phyloP scores from a whole-genome alignment of 208 protist genomes.

The Trypanosoma platydactyli region DNA sequence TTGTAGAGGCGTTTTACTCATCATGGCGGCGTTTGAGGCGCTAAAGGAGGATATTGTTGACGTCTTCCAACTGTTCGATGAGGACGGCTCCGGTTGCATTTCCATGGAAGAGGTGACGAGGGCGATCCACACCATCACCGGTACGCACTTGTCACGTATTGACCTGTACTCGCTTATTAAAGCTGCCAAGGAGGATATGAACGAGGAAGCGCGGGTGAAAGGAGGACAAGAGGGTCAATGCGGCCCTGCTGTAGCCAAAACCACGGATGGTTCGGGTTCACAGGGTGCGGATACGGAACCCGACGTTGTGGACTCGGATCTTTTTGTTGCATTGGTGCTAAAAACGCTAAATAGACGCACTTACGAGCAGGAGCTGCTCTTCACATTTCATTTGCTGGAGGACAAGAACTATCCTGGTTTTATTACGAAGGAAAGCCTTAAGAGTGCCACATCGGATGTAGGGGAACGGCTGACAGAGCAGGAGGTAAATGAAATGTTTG shows the following conservation, averaged over 20 bases:
- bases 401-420: slow-evolving; percentile 76
- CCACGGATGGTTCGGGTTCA: neutral
- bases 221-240: slow-evolving; percentile 4
- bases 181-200: slow-evolving; percentile 37
- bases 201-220: slow-evolving; percentile 26
- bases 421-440: slow-evolving; percentile 82
- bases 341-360: slow-evolving; percentile 62
- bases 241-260: neutral
- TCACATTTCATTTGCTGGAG: slow-evolving; percentile 73
- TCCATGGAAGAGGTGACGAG: slow-evolving; percentile 54
- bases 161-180: slow-evolving; percentile 60
- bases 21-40: slow-evolving; percentile 37
- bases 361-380: slow-evolving; percentile 68
- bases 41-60: slow-evolving; percentile 78
- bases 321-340: slow-evolving; percentile 79
- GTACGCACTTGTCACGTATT: slow-evolving; percentile 49
- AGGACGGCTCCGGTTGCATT: slow-evolving; percentile 74
- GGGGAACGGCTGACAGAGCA: slow-evolving; percentile 76
- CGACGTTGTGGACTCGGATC: slow-evolving; percentile 56
- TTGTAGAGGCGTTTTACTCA: neutral
- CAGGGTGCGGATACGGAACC: slow-evolving; percentile 13
- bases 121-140: slow-evolving; percentile 82
- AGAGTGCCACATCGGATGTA: slow-evolving; percentile 46
- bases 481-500: slow-evolving; percentile 85
- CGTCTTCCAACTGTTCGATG: slow-evolving; percentile 83